phyloP scores from a whole-genome alignment of 2,329 filamentous ascomycete genomes.

The Emergomyces pasteurianus region DNA sequence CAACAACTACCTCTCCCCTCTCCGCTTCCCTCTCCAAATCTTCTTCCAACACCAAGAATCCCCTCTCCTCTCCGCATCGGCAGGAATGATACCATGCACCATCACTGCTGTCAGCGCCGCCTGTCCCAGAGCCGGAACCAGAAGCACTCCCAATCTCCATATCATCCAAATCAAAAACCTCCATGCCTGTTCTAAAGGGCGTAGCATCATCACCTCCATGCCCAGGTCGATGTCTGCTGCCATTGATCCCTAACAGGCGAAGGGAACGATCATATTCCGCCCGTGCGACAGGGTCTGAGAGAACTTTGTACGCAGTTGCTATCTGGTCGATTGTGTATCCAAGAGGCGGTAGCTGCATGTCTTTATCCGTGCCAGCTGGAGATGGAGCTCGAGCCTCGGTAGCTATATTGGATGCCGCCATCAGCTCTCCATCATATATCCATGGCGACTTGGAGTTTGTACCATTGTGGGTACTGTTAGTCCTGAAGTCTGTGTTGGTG shows the following conservation, averaged over 20 bases:
- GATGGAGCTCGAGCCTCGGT: not conserved
- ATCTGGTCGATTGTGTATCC: conserved; percentile 45
- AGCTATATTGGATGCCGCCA: not conserved
- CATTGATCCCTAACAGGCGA: conserved; percentile 19
- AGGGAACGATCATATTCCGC: conserved; percentile 39
- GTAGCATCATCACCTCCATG: conserved; percentile 11
- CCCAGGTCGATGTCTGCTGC: conserved; percentile 16
- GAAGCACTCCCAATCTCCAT: conserved; percentile 28
- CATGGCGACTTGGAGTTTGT: not conserved
- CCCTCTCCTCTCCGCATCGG: conserved; percentile 46
- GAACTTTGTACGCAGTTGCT: conserved; percentile 44
- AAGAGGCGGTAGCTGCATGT: not conserved
- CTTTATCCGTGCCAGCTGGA: not conserved
- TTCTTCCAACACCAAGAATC: conserved; percentile 43
- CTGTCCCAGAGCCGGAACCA: conserved; percentile 24
- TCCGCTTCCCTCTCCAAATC: conserved; percentile 41
- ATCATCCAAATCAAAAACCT: conserved; percentile 48
- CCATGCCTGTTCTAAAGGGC: conserved; percentile 40
- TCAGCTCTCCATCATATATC: not conserved
- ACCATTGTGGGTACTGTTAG: not conserved
- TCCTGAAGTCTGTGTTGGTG: not conserved
- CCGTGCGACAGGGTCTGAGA: conserved; percentile 34
- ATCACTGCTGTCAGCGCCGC: conserved; percentile 36
- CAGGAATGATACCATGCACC: conserved; percentile 43
- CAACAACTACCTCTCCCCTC: conserved; percentile 46